Evolutionary conservation across 805 yeast genomes (phyloP).

Genomic region (Cyberlindnera maclurae): DNA sequence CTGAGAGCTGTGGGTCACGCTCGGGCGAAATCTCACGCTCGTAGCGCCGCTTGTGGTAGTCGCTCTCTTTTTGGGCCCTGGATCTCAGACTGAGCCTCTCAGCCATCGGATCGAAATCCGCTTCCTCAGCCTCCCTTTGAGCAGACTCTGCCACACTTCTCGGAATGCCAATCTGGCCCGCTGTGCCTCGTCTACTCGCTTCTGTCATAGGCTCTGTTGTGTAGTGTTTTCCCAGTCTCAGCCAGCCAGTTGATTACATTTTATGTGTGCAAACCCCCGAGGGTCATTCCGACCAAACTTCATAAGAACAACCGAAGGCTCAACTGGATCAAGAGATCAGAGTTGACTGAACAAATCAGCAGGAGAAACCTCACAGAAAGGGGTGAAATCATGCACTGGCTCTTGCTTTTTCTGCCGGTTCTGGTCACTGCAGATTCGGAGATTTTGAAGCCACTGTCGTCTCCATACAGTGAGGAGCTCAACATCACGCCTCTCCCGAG

Average conservation of each 20-base stretch:
- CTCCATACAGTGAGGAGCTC: conserved; percentile 55
- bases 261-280: no score
- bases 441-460: conserved; percentile 3
- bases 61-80: conserved; percentile 33
- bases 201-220: no score
- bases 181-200: no score
- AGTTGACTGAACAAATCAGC: background rate
- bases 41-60: conserved; percentile 39
- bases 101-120: conserved; percentile 25
- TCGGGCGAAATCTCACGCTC: conserved; percentile 25
- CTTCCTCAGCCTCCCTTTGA: conserved; percentile 5
- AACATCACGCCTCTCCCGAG: conserved; percentile 65
- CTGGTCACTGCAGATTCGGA: background rate
- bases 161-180: no score
- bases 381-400: background rate
- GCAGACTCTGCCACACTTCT: background rate
- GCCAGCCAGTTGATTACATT: no score
- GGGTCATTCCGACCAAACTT: no score
- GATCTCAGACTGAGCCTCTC: conserved; percentile 18
- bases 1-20: conserved; percentile 27
- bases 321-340: no score
- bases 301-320: no score
- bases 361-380: no score
- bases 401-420: background rate
- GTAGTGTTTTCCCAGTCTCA: no score